phyloP scores from a whole-genome alignment of 257 asterid species.

The Parsonsia alboflavescens region DNA sequence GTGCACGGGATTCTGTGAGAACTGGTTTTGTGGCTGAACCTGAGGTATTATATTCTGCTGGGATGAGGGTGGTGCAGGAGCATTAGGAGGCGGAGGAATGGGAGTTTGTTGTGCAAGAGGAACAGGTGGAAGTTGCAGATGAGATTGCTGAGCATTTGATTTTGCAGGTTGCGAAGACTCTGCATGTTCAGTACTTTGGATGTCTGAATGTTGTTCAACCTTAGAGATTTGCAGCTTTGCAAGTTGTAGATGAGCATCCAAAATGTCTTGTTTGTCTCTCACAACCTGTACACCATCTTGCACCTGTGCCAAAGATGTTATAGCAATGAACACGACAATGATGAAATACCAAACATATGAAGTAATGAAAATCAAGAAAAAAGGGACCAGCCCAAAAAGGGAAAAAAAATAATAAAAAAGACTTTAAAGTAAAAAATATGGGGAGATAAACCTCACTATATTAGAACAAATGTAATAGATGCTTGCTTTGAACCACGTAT shows the following conservation, averaged over 20 bases:
- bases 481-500: neutral
- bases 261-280: slow-evolving; percentile 73
- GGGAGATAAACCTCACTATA: neutral
- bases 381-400: neutral
- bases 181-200: slow-evolving; percentile 32
- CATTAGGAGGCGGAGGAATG: slow-evolving; percentile 40
- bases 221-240: slow-evolving; percentile 58
- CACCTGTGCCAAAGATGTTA: slow-evolving; percentile 49
- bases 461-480: neutral
- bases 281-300: slow-evolving; percentile 59
- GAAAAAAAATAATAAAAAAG: neutral
- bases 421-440: too few relatives aligned
- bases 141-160: slow-evolving; percentile 37
- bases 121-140: slow-evolving; percentile 49
- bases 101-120: slow-evolving; percentile 42
- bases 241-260: slow-evolving; percentile 62
- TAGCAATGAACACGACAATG: slow-evolving; percentile 14
- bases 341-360: neutral
- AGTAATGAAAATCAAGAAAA: neutral
- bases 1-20: slow-evolving; percentile 46
- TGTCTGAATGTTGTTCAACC: slow-evolving; percentile 46
- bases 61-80: slow-evolving; percentile 44
- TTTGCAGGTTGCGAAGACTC: slow-evolving; percentile 42
- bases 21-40: slow-evolving; percentile 53
- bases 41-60: slow-evolving; percentile 51